Percentiles rank a stretch among this genome's conserved stretches.
phyloP scores from a whole-genome alignment of 345 rosid species.

The Arabidopsis suecica region DNA sequence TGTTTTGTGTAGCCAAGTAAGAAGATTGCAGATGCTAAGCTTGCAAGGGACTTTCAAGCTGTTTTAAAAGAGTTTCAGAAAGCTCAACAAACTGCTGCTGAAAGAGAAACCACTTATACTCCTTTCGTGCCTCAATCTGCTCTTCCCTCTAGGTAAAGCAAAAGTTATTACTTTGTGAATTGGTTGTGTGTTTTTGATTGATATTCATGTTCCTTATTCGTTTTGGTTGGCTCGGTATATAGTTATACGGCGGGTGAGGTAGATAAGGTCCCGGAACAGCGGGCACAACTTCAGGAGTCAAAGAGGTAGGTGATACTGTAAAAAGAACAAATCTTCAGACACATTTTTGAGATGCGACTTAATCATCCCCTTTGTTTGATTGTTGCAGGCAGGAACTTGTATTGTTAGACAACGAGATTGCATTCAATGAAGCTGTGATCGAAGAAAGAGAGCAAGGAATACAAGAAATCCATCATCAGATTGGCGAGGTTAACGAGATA shows the following conservation, averaged over 20 bases:
- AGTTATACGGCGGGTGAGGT: constrained; percentile 42
- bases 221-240: constrained; percentile 44
- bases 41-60: constrained; percentile 96
- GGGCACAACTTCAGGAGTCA: constrained; percentile 47
- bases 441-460: constrained; percentile 98
- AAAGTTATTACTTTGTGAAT: neutral
- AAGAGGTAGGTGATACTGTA: constrained; percentile 16
- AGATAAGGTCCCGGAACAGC: constrained; percentile 36
- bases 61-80: constrained; percentile 97
- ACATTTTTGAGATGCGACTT: neutral
- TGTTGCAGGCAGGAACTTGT: constrained; percentile 82
- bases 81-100: constrained; percentile 94
- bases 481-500: constrained; percentile 95
- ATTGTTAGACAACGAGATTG: constrained; percentile 87
- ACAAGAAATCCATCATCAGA: constrained; percentile 87
- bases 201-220: neutral
- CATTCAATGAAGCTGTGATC: constrained; percentile 89
- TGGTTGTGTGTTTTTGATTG: neutral
- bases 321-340: too few species aligned
- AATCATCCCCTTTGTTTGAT: constrained; percentile 11
- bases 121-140: constrained; percentile 59
- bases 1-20: constrained; percentile 69
- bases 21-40: constrained; percentile 96
- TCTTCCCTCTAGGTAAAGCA: constrained; percentile 41
- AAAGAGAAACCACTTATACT: constrained; percentile 80